Evolutionary conservation across 1,139 yeast genomes (phyloP).

Genomic region (Williopsis jadinii): DNA sequence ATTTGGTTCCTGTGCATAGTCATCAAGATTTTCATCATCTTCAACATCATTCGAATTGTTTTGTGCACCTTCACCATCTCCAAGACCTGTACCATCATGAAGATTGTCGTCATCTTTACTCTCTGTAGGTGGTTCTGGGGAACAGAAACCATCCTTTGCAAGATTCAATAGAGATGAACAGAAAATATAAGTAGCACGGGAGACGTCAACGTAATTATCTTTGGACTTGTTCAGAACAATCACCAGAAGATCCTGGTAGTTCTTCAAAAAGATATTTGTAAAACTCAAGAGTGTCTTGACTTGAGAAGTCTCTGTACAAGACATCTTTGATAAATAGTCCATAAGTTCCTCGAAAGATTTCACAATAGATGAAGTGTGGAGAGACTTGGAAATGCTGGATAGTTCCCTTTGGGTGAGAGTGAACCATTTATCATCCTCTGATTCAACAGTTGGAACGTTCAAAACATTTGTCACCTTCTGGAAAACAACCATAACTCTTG

Average conservation of each 20-base stretch:
- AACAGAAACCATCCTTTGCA: conserved; percentile 86
- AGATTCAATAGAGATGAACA: conserved; percentile 50
- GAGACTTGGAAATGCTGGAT: conserved; percentile 29
- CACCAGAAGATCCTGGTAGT: conserved; percentile 41
- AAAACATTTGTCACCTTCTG: conserved; percentile 46
- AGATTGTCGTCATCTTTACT: conserved; percentile 56
- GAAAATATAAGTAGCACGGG: conserved; percentile 58
- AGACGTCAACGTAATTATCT: conserved; percentile 41
- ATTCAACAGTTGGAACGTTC: conserved; percentile 29
- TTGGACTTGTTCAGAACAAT: conserved; percentile 37
- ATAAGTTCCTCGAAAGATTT: conserved; percentile 29
- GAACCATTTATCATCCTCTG: conserved; percentile 65
- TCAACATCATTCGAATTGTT: conserved; percentile 80
- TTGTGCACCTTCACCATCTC: conserved; percentile 90
- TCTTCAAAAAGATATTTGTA: conserved; percentile 50
- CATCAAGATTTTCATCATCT: conserved; percentile 87
- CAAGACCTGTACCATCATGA: conserved; percentile 90
- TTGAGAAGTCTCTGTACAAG: conserved; percentile 25
- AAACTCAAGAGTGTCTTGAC: conserved; percentile 42
- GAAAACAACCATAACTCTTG: conserved; percentile 56
- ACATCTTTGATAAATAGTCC: conserved; percentile 30
- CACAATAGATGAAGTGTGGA: conserved; percentile 28
- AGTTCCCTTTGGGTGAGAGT: conserved; percentile 40
- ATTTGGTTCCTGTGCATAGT: conserved; percentile 81
- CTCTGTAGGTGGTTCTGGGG: conserved; percentile 77